Conservation (phyloP, 75 land plant species). For the Sequoia sempervirens region DNA sequence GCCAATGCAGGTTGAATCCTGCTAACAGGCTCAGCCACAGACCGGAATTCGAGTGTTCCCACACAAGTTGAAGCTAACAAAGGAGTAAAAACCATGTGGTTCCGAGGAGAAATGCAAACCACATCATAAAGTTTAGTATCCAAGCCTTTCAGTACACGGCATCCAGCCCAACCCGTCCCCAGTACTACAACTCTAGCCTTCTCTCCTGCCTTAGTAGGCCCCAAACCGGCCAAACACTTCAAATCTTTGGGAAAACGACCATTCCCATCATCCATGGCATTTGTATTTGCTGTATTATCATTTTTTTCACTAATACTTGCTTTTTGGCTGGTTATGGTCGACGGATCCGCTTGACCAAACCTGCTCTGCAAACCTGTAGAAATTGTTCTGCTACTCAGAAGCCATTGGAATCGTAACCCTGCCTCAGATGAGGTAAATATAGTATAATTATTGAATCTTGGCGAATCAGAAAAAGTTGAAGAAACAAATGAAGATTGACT, state of each 20-base stretch:
- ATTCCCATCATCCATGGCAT: not conserved
- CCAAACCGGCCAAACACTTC: slow-evolving; percentile 26
- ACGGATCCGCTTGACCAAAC: not conserved
- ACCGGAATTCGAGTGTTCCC: slow-evolving; percentile 93
- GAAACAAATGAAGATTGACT: not conserved
- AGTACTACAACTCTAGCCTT: slow-evolving; percentile 83
- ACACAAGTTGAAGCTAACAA: slow-evolving; percentile 94
- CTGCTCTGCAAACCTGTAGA: not conserved
- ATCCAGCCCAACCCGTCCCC: slow-evolving; percentile 94
- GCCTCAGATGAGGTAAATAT: not conserved
- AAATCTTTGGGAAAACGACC: not conserved
- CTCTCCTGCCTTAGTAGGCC: slow-evolving; percentile 47
- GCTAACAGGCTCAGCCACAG: slow-evolving; percentile 90
- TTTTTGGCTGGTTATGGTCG: not conserved
- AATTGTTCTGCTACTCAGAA: not conserved
- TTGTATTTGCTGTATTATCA: not conserved
- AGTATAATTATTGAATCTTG: not conserved
- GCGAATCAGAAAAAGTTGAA: not conserved
- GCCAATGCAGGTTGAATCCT: slow-evolving; percentile 84
- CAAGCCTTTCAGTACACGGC: slow-evolving; percentile 71
- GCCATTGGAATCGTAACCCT: not conserved
- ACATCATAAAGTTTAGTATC: slow-evolving; percentile 71
- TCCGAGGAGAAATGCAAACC: slow-evolving; percentile 90
- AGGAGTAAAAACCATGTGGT: slow-evolving; percentile 99
- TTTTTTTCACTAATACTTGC: not conserved